A percentile compares a stretch with the other conserved stretches of the same genome.
These are phyloP conservation scores for Chlamydomonas sp. DNA, from an alignment of 139 green algal genomes.

Conservation along the genomic window DNA sequence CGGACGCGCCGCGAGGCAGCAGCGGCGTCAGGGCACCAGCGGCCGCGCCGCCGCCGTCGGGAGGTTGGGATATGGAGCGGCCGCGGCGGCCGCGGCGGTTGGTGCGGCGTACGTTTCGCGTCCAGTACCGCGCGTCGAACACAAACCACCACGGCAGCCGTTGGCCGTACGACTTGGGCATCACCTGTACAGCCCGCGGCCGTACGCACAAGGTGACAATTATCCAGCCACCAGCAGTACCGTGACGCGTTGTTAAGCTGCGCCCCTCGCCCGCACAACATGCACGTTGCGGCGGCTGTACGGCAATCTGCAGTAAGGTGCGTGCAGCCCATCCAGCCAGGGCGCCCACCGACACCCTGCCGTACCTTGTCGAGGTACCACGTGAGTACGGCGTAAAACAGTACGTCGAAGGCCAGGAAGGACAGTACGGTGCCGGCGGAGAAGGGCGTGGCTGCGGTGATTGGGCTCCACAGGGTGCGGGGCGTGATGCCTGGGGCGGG, in stretches of 20 bases:
- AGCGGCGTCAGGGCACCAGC: too few relatives aligned
- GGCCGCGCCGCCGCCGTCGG: neutral
- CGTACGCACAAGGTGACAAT: neutral
- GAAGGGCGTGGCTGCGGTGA: constrained; percentile 64
- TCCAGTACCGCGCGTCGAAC: constrained; percentile 43
- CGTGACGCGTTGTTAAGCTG: too few relatives aligned
- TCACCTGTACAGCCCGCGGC: constrained; percentile 22
- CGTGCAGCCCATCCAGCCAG: neutral
- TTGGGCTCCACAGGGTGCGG: constrained; percentile 50
- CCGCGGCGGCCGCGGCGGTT: neutral
- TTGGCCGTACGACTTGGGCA: constrained; percentile 43
- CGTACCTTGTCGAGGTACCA: constrained; percentile 80
- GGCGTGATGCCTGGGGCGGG: constrained; percentile 43
- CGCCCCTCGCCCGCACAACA: too few relatives aligned
- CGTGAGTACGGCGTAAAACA: constrained; percentile 64
- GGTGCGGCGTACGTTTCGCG: neutral
- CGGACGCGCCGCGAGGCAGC: too few relatives aligned
- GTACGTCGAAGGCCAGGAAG: constrained; percentile 71
- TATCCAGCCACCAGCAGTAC: neutral
- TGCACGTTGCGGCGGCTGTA: too few relatives aligned
- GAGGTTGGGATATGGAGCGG: neutral
- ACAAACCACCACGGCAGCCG: constrained; percentile 53
- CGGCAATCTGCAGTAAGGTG: neutral
- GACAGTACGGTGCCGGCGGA: constrained; percentile 60
- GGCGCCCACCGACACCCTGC: neutral